These are phyloP conservation scores for Cytospora chrysosperma DNA, from an alignment of 2,329 filamentous ascomycete species.

Conservation along the genomic window DNA sequence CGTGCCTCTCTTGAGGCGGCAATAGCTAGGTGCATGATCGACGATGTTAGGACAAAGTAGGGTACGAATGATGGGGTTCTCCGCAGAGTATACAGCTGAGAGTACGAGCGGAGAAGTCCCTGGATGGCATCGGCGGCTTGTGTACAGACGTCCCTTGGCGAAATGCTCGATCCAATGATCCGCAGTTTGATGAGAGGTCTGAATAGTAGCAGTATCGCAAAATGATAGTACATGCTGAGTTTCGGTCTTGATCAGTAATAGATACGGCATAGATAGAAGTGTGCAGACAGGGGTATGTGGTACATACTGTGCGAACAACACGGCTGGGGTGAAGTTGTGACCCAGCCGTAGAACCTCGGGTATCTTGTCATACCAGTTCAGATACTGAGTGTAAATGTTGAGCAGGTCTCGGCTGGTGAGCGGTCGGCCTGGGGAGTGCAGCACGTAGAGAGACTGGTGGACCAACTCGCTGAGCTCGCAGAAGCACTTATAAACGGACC, in stretches of 20 bases:
- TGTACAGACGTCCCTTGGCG: conserved; percentile 64
- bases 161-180: conserved; percentile 62
- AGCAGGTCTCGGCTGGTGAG: conserved; percentile 64
- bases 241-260: conserved; percentile 18
- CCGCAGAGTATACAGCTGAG: conserved; percentile 57
- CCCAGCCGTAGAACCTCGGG: conserved; percentile 63
- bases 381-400: conserved; percentile 64
- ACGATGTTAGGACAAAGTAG: conserved; percentile 60
- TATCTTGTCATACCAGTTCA: conserved; percentile 69
- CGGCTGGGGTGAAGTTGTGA: conserved; percentile 70
- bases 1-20: conserved; percentile 37
- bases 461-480: conserved; percentile 72
- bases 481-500: conserved; percentile 67
- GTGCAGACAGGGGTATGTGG: neutral
- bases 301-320: conserved; percentile 71
- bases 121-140: conserved; percentile 61
- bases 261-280: neutral
- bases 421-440: conserved; percentile 68
- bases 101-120: conserved; percentile 54
- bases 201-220: conserved; percentile 70
- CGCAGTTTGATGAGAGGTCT: conserved; percentile 66
- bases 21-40: conserved; percentile 61
- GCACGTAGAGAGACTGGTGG: conserved; percentile 67
- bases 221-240: conserved; percentile 67
- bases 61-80: conserved; percentile 61